These are phyloP conservation scores for Apiospora malaysiana DNA, from an alignment of 2,329 filamentous ascomycete genomes.

Conservation along the genomic window DNA sequence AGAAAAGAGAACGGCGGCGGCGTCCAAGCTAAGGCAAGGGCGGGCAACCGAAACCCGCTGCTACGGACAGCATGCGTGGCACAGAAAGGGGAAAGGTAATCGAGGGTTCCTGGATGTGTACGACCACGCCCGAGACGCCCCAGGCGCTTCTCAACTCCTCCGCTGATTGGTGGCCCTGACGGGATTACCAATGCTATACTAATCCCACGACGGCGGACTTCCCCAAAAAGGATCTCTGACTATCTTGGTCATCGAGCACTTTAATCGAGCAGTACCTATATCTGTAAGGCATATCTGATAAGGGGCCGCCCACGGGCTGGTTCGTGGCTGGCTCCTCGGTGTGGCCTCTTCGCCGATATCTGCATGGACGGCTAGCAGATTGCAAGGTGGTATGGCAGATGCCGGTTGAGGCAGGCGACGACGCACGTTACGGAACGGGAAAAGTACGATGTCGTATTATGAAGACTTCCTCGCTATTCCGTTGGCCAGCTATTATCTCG, in stretches of 20 bases:
- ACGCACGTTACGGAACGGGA: not conserved
- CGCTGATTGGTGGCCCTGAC: constrained; percentile 1
- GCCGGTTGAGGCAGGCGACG: constrained; percentile 9
- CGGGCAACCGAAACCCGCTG: not conserved
- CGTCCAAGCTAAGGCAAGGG: not conserved
- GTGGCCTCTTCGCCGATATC: constrained; percentile 1
- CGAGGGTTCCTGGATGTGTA: constrained; percentile 3
- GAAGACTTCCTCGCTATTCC: not conserved
- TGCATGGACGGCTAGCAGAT: not conserved
- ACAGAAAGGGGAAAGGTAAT: not conserved
- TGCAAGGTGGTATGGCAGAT: constrained; percentile 7
- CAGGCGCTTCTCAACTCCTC: not conserved
- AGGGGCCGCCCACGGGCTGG: not conserved
- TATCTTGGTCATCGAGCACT: not conserved
- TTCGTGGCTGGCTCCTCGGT: not conserved
- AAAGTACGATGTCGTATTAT: not conserved
- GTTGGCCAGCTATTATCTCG: not conserved
- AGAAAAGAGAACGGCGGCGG: not conserved
- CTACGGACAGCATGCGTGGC: not conserved
- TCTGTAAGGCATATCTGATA: constrained; percentile 8
- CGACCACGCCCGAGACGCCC: not conserved
- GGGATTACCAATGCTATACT: constrained; percentile 9
- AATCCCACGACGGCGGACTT: not conserved
- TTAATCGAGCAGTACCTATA: not conserved
- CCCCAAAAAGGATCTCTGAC: not conserved